Percentiles rank a stretch among this genome's conserved stretches.
These are phyloP conservation scores for Pythium brachiatum DNA, from an alignment of 352 stramenopile species.

Conservation along the genomic window DNA sequence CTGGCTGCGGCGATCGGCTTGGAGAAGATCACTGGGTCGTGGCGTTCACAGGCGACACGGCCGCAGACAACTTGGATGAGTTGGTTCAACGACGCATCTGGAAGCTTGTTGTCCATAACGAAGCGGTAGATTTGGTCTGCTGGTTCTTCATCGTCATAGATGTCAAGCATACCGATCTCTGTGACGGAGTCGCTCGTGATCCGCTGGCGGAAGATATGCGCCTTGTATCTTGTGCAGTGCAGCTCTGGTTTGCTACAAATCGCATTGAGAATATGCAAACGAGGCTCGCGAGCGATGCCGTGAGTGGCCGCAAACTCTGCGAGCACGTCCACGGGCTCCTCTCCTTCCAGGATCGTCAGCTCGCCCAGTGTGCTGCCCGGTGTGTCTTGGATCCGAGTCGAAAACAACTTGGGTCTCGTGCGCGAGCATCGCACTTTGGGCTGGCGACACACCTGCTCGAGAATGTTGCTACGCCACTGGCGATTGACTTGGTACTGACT, in stretches of 20 bases:
- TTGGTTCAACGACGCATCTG: constrained; percentile 34
- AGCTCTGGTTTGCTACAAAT: constrained; percentile 39
- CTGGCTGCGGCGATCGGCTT: constrained; percentile 36
- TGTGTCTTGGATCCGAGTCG: constrained; percentile 33
- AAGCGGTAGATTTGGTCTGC: constrained; percentile 76
- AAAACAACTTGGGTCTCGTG: constrained; percentile 38
- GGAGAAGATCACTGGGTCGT: constrained; percentile 51
- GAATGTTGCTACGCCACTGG: constrained; percentile 16
- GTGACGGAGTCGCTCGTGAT: constrained; percentile 26
- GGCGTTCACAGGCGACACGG: constrained; percentile 34
- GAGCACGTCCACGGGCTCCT: constrained; percentile 52
- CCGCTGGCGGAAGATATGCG: constrained; percentile 45
- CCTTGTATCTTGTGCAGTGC: constrained; percentile 37
- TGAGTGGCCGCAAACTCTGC: constrained; percentile 38
- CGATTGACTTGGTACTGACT: constrained; percentile 10
- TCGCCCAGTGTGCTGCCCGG: constrained; percentile 30
- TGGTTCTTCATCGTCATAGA: constrained; percentile 65
- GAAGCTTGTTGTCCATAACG: constrained; percentile 43
- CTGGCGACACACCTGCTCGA: constrained; percentile 17
- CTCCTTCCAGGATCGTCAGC: constrained; percentile 48
- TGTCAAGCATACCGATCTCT: constrained; percentile 50
- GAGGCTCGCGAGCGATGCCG: constrained; percentile 25
- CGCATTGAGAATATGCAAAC: constrained; percentile 37
- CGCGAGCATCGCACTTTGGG: constrained; percentile 41
- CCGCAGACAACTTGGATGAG: constrained; percentile 40